Evolutionary conservation across 1,284 basidiomycete species (phyloP).

Genomic region (Apiotrichum sp.): DNA sequence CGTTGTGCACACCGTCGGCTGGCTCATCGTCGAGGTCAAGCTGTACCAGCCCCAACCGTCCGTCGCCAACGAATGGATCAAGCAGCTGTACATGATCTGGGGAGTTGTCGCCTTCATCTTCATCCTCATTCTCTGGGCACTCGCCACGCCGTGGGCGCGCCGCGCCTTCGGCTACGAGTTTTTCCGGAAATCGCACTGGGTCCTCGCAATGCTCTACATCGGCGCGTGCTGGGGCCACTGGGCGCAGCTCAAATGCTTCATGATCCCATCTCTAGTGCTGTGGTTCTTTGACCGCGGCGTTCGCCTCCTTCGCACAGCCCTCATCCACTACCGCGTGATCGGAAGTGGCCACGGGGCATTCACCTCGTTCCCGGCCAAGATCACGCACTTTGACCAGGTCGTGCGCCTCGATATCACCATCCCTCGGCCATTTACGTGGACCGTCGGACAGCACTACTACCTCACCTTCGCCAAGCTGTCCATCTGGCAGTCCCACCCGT

Average conservation of each 20-base stretch:
- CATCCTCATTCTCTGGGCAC: slow-evolving; percentile 24
- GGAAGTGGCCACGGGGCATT: slow-evolving; percentile 25
- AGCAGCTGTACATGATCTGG: slow-evolving; percentile 32
- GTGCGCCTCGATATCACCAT: slow-evolving; percentile 26
- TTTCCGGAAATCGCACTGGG: slow-evolving; percentile 33
- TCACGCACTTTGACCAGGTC: slow-evolving; percentile 23
- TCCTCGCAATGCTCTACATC: slow-evolving; percentile 33
- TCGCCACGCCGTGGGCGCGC: slow-evolving; percentile 20
- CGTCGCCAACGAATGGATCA: slow-evolving; percentile 23
- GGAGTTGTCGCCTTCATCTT: slow-evolving; percentile 28
- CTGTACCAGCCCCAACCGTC: slow-evolving; percentile 34
- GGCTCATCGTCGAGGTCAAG: slow-evolving; percentile 28
- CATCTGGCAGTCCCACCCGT: slow-evolving; percentile 36
- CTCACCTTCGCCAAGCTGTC: slow-evolving; percentile 24
- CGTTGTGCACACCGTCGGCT: slow-evolving; percentile 29
- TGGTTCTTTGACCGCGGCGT: slow-evolving; percentile 27
- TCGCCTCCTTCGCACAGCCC: slow-evolving; percentile 23
- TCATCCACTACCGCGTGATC: slow-evolving; percentile 29
- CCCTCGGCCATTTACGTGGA: slow-evolving; percentile 11
- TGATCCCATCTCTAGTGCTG: slow-evolving; percentile 27
- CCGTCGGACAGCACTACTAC: slow-evolving; percentile 33
- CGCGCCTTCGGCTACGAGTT: slow-evolving; percentile 30
- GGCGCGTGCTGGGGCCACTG: slow-evolving; percentile 34
- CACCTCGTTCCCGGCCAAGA: slow-evolving; percentile 17
- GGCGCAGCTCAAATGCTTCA: slow-evolving; percentile 29